Evolutionary conservation across 2,329 filamentous ascomycete genomes (phyloP), one percentile per base, ranked within the genome.

Genomic region (Paracoccidioides brasiliensis): DNA sequence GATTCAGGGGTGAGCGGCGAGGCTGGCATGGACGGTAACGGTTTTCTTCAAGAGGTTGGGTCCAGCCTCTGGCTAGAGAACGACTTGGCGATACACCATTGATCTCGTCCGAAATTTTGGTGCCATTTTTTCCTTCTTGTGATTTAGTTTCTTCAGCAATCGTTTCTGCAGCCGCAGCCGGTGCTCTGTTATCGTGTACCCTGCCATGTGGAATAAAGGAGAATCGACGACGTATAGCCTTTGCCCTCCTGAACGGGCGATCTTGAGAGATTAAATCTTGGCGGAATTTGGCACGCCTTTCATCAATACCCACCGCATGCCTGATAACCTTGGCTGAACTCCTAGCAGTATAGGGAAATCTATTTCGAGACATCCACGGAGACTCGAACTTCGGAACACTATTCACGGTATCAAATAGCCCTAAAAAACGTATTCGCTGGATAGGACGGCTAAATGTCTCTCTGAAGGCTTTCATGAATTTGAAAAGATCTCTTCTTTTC

Each of bases 271-370:
- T 67, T 1, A 80, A 67, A 0, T 76, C 76, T 0, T 76, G 70
- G 60, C 77, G 78, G 69, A 80, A 80, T 63, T 80, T 80, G 55
- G 78, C 74, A 7, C 78, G 74, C 2, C 77, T 70, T 63, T 80
- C 78, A 57, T 80, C 76, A 8, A 79, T 71, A 7, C 76, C 72
- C 1, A 80, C 76, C 0, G 78, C 78, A 56, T 80, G 78, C 1
- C 78, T 70, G 30, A 80, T 72, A 14, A 61, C 43, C 33, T 53
- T 61, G 12, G 63, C 63, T 14, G 64, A 63, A 56, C 74, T 74
- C 37, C 75, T 59, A 10, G 60, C 60, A 3, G 60, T 61, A 49
- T 61, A 61, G 9, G 60, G 60, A 44, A 60, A 61, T 44, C 57
- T 60, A 37, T 52, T 61, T 45, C 60, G 52, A 44, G 57, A 54